Percentiles rank a stretch among this genome's conserved stretches.
These are phyloP conservation scores for Hebeloma cylindrosporum DNA, from an alignment of 768 basidiomycete genomes.

Conservation along the genomic window DNA sequence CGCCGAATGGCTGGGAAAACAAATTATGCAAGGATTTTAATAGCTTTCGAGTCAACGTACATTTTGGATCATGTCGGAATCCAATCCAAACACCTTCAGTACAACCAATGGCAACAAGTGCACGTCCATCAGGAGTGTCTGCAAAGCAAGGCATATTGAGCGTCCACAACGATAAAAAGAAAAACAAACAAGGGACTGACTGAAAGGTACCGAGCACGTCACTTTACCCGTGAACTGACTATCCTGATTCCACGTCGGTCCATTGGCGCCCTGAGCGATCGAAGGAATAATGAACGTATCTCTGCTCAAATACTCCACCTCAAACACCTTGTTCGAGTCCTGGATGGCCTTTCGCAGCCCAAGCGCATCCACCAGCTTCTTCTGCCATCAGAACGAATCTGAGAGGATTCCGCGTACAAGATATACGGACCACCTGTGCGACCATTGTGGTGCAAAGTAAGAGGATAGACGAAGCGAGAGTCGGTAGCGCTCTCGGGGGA, in stretches of 20 bases:
- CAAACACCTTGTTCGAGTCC: slow-evolving; percentile 93
- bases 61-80: slow-evolving; percentile 84
- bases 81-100: slow-evolving; percentile 98
- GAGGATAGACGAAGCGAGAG: slow-evolving; percentile 79
- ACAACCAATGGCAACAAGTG: slow-evolving; percentile 90
- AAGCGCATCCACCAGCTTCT: slow-evolving; percentile 86
- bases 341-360: slow-evolving; percentile 83
- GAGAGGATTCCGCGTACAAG: slow-evolving; percentile 80
- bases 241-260: slow-evolving; percentile 73
- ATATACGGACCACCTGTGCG: slow-evolving; percentile 85
- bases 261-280: slow-evolving; percentile 42
- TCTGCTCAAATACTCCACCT: slow-evolving; percentile 84
- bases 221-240: slow-evolving; percentile 79
- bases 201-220: slow-evolving; percentile 94
- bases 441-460: slow-evolving; percentile 87
- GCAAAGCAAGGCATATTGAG: slow-evolving; percentile 12
- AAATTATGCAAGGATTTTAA: not conserved
- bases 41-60: slow-evolving; percentile 42
- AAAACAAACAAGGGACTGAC: slow-evolving; percentile 41
- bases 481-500: slow-evolving; percentile 50
- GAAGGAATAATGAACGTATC: slow-evolving; percentile 86
- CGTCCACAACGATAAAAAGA: not conserved
- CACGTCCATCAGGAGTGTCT: slow-evolving; percentile 86
- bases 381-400: slow-evolving; percentile 81
- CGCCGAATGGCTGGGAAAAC: slow-evolving; percentile 76